Conservation (phyloP, 306 rosid genomes). For the Inga laurina region DNA sequence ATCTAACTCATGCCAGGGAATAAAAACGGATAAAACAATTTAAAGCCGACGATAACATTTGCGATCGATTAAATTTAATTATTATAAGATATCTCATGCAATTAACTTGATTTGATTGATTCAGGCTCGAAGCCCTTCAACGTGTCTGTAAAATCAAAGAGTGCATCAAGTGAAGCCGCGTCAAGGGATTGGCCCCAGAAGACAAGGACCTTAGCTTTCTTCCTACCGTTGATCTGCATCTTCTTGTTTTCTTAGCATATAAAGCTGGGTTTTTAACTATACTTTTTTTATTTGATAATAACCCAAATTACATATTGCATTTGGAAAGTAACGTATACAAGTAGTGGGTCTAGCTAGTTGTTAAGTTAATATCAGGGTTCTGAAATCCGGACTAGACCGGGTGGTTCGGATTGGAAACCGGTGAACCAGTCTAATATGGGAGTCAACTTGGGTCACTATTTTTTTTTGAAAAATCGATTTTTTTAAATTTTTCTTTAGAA, state of each 20-base stretch:
- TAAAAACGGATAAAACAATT: neutral
- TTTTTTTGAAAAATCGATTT: no score
- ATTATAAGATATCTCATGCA: neutral
- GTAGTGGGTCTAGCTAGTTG: no score
- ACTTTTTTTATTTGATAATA: no score
- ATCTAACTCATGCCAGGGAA: neutral
- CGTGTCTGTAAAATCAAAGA: slow-evolving; percentile 70
- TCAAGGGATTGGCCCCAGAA: neutral
- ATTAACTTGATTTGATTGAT: neutral
- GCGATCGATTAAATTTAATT: neutral
- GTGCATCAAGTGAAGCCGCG: neutral
- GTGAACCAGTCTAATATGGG: no score
- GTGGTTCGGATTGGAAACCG: no score
- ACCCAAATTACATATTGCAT: no score
- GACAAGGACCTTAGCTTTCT: slow-evolving; percentile 28
- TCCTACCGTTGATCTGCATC: slow-evolving; percentile 32
- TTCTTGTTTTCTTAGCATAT: slow-evolving; percentile 40
- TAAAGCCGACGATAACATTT: neutral
- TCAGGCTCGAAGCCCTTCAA: slow-evolving; percentile 75
- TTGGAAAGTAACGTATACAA: no score
- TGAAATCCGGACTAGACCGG: no score
- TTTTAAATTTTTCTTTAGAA: no score
- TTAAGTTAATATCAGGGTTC: no score
- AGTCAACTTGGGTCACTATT: no score
- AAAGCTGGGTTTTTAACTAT: neutral